Conservation (phyloP, 306 rosid species). For the Cajanus cajan region DNA sequence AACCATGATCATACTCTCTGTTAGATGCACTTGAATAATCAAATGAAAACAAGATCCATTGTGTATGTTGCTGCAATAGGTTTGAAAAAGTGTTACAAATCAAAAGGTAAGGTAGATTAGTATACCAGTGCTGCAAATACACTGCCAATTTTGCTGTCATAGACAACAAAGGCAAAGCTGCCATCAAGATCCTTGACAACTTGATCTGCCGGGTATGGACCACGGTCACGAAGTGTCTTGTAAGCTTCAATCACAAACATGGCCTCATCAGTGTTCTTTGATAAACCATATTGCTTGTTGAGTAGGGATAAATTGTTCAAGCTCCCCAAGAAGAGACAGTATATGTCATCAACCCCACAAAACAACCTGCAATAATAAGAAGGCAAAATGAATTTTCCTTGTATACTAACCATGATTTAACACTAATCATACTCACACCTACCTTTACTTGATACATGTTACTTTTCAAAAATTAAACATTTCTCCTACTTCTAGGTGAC, state of each 20-base stretch:
- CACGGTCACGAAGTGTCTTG: constrained; percentile 83
- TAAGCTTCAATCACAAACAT: constrained; percentile 92
- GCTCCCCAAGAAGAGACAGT: constrained; percentile 81
- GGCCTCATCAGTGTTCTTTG: constrained; percentile 73
- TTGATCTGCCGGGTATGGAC: constrained; percentile 98
- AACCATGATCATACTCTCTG: not conserved
- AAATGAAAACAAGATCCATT: not conserved
- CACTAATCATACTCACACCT: not conserved
- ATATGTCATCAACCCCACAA: constrained; percentile 87
- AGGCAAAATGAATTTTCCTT: not conserved
- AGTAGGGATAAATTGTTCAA: constrained; percentile 66
- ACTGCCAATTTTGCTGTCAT: constrained; percentile 78
- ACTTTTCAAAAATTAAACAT: not conserved
- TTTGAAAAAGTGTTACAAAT: not conserved
- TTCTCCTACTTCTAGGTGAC: not conserved
- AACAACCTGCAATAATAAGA: constrained; percentile 52
- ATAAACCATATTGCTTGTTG: constrained; percentile 74
- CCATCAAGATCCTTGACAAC: constrained; percentile 95
- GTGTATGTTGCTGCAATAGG: no score
- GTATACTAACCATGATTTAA: not conserved
- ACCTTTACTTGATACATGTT: not conserved
- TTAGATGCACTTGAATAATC: not conserved
- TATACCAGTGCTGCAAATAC: constrained; percentile 92
- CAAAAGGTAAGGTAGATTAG: not conserved
- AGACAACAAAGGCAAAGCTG: constrained; percentile 93